A percentile compares a stretch with the other conserved stretches of the same genome.
Evolutionary conservation across 2,329 filamentous ascomycete species (phyloP).

Genomic region (Hymenoscyphus fructigenus): DNA sequence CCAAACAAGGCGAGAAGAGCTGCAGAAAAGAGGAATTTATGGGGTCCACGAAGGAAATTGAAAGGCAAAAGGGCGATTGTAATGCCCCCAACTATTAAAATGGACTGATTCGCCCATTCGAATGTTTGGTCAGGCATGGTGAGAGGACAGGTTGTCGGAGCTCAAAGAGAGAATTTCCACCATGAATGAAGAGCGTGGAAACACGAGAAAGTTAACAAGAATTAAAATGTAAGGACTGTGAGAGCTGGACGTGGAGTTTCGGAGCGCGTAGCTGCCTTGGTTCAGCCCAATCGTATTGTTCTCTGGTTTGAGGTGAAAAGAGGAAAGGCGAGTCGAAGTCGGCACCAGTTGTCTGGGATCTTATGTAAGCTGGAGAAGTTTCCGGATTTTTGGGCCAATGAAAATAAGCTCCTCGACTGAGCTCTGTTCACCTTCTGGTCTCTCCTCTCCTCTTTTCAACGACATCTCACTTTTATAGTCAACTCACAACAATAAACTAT

Average conservation of each 20-base stretch:
- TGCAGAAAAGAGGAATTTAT: neutral
- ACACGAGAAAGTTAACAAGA: neutral
- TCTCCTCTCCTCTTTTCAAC: neutral
- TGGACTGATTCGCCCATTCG: neutral
- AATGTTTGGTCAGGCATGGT: neutral
- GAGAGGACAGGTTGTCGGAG: slow-evolving; percentile 2
- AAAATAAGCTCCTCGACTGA: neutral
- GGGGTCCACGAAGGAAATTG: slow-evolving; percentile 2
- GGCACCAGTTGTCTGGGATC: neutral
- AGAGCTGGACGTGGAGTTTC: neutral
- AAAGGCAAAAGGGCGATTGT: slow-evolving; percentile 33
- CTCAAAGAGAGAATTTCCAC: neutral
- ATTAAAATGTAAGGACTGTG: neutral
- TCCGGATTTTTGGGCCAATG: neutral
- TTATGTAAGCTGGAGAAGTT: neutral
- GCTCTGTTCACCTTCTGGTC: neutral
- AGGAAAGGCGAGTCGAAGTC: neutral
- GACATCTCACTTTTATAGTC: neutral
- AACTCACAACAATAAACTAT: neutral
- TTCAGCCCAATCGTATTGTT: neutral
- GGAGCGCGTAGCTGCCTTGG: neutral
- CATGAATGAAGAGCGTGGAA: neutral
- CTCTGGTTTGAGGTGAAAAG: neutral
- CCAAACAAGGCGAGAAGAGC: slow-evolving; percentile 5
- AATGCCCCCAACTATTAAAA: slow-evolving; percentile 3